Percentiles rank a stretch among this genome's conserved stretches.
phyloP scores from a whole-genome alignment of 495 filamentous ascomycete genomes.

The Trichoderma gamsii region DNA sequence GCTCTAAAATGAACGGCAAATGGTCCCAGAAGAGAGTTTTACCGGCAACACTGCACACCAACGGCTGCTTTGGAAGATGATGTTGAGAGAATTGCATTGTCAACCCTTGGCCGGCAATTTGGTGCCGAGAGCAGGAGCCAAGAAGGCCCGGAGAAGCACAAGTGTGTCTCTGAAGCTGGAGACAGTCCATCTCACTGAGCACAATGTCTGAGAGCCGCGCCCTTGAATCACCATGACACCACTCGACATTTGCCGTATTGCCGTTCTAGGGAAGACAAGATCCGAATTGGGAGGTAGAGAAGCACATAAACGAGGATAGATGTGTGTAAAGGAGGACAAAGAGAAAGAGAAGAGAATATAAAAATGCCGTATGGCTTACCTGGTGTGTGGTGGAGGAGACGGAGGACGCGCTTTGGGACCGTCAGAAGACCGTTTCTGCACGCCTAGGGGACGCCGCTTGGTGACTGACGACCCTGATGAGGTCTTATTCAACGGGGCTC shows the following conservation, averaged over 20 bases:
- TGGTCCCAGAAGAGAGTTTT: not conserved
- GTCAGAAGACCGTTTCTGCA: slow-evolving; percentile 5
- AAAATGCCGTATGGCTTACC: not conserved
- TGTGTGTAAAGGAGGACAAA: not conserved
- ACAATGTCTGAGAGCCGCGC: slow-evolving; percentile 4
- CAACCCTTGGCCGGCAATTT: not conserved
- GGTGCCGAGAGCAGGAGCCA: not conserved
- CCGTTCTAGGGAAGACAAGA: not conserved
- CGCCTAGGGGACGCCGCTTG: not conserved
- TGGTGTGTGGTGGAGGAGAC: not conserved
- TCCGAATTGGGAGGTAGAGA: not conserved
- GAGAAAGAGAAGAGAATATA: not conserved
- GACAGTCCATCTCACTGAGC: not conserved
- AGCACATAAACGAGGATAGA: no score
- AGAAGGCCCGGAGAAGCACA: slow-evolving; percentile 4
- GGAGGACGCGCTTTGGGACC: not conserved
- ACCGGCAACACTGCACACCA: not conserved
- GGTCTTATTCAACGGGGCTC: not conserved
- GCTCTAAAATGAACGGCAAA: not conserved
- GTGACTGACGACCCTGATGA: not conserved
- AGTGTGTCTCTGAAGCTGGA: not conserved
- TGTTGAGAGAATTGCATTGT: not conserved
- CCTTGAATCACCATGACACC: slow-evolving; percentile 1
- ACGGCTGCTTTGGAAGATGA: not conserved
- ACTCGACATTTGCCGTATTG: not conserved